Base-by-base conservation (phyloP, 345 rosid species). In the Hirschfeldia incana region DNA sequence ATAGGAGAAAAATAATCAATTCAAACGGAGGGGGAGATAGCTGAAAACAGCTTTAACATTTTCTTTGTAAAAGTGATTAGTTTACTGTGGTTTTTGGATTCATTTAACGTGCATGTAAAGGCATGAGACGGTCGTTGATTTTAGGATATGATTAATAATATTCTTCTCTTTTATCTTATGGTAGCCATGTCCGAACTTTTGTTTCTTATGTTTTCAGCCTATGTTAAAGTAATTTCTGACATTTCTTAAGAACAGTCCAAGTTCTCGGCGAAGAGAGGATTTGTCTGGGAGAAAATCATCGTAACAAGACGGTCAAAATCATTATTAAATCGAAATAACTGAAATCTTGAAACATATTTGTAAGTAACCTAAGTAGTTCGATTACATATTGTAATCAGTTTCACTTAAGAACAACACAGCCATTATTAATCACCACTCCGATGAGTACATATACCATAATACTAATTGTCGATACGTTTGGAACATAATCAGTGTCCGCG, bases 61-160 rank as follows among this genome's bases (percentile, higher is more conserved):
- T 60, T 85, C 69, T 53, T 88, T 73, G 83, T 85, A 6, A 86
- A 89, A 83, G 80, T 86, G 74, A 82, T 55, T 53, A 3, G 1
- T 5, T 46, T 17, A 3, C 12, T 59, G 8, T 62, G 64, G 10
- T 26, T 26, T 26, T 26, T 9, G 0, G n/a, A 4, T 69, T 33
- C 9, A 32, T 39, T 4, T 67, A 29, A 75, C 46, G 73, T 58
- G 8, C 67, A 6, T 76, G 69, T 76, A 60, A 60, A 61, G 33
- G 5, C 51, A 51, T 5, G 65, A 27, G 34, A 66, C 39, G 28
- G 68, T 10, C 5, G 51, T 12, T 15, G 51, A 30, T 1, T 67
- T 39, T 76, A 67, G 72, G 46, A 70, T 28, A 70, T 28, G 5
- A 67, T 65, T 16, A 65, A 62, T 29, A 12, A 28, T 61, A 29